Base-by-base conservation (phyloP, 1,284 basidiomycete species). In the Ustilago xerochloae region DNA sequence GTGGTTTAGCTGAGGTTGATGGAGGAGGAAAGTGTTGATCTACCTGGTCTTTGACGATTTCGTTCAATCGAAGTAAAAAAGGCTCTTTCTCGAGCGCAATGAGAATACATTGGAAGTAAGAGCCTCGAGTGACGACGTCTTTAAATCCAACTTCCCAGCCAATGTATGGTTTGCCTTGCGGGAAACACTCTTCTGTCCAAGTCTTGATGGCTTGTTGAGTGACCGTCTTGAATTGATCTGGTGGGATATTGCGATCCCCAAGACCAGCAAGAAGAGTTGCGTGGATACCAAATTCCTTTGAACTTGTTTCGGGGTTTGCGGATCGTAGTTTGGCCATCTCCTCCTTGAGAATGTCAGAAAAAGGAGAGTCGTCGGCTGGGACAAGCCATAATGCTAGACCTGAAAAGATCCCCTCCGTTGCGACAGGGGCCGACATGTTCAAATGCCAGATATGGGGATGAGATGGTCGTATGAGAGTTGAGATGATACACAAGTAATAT, bases 311-410 rank as follows among this genome's bases (percentile, higher is more conserved):
- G 3, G 12, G 18, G 26, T 67, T 63, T 5, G 8, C 36, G 8
- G 6, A 2, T 1, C 56, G 30, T 6, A 72, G 26, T 22, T 15
- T 18, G 2, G 12, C 38, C 9, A 47, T 47, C 28, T 62, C 58
- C 6, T 26, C 20, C 24, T 15, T 4, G 3, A 63, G 30, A 15
- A 24, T 52, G 1, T 22, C n/a, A 2, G 1, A 5, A 8, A 55
- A 41, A 2, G 33, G 24, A 4, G 28, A 48, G 10, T 22, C n/a
- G 1, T 7, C 0, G 0, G 29, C 2, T 1, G 70, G 64, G 0
- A 73, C 62, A 13, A 73, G 54, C 70, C 70, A 73, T 18, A 73
- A 29, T 10, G 64, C 64, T 2, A 62, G 20, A 2, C 71, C 71
- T 74, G 64, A 60, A 52, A 64, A 70, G 0, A 59, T 45, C 1